Evolutionary conservation across 2,329 filamentous ascomycete species (phyloP).

Genomic region (Penicillium sp.): DNA sequence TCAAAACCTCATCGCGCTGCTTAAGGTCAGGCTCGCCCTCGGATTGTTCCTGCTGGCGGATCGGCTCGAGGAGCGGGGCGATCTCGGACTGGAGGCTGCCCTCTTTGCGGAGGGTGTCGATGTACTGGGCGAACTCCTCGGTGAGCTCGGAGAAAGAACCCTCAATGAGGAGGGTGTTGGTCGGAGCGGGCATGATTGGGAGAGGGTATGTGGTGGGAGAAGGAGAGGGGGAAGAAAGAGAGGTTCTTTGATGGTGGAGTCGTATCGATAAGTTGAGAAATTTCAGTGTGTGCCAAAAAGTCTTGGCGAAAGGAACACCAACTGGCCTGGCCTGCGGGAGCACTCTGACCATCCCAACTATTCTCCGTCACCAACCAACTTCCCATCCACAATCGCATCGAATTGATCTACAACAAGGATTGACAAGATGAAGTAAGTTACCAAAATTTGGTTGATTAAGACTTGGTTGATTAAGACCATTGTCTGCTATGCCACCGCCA

Average conservation of each 20-base stretch:
- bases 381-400: neutral
- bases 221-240: constrained; percentile 11
- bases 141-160: constrained; percentile 91
- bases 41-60: constrained; percentile 56
- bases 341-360: neutral
- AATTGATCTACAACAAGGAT: neutral
- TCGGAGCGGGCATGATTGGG: constrained; percentile 58
- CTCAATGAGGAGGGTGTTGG: constrained; percentile 73
- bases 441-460: neutral
- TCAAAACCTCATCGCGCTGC: constrained; percentile 79
- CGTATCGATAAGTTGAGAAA: constrained; percentile 42
- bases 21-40: constrained; percentile 57
- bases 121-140: constrained; percentile 91
- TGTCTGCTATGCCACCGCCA: neutral
- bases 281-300: constrained; percentile 45
- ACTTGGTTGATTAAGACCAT: constrained; percentile 3
- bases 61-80: constrained; percentile 64
- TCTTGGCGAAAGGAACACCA: constrained; percentile 38
- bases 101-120: constrained; percentile 77
- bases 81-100: constrained; percentile 62
- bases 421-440: no score
- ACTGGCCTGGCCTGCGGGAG: constrained; percentile 8
- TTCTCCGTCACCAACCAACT: neutral
- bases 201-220: constrained; percentile 18
- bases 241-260: constrained; percentile 37